These are phyloP conservation scores for Heterobasidion annosum DNA, from an alignment of 1,284 basidiomycete genomes.

Conservation along the genomic window DNA sequence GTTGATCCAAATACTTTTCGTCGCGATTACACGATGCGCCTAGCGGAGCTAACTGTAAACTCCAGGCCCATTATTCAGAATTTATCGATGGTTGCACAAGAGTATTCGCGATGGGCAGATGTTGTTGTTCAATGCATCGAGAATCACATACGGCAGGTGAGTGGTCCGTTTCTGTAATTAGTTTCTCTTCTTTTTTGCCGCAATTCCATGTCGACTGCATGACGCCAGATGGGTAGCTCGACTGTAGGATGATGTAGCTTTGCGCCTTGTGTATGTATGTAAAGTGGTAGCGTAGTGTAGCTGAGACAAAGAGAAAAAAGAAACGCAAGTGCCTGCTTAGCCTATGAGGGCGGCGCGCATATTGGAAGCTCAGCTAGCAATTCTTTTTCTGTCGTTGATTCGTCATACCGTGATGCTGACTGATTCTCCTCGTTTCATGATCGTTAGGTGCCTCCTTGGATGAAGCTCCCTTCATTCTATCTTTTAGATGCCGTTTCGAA, in stretches of 20 bases:
- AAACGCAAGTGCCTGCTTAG: background rate
- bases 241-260: background rate
- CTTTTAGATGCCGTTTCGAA: constrained; percentile 95
- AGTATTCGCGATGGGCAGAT: constrained; percentile 72
- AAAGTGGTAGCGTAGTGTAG: background rate
- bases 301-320: background rate
- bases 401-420: constrained; percentile 40
- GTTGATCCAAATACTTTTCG: constrained; percentile 74
- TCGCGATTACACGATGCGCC: constrained; percentile 69
- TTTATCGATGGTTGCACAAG: constrained; percentile 91
- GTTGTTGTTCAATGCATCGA: constrained; percentile 87
- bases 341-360: background rate
- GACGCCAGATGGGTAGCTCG: background rate
- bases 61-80: constrained; percentile 94
- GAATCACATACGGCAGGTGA: constrained; percentile 82
- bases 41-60: constrained; percentile 87
- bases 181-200: constrained; percentile 7
- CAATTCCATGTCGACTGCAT: background rate
- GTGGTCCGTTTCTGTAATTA: constrained; percentile 25
- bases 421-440: constrained; percentile 27
- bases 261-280: background rate
- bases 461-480: constrained; percentile 93
- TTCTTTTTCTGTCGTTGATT: background rate
- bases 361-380: background rate
- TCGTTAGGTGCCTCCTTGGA: constrained; percentile 75